Conservation (phyloP, 2,329 filamentous ascomycete genomes). For the Colletotrichum aenigma region DNA sequence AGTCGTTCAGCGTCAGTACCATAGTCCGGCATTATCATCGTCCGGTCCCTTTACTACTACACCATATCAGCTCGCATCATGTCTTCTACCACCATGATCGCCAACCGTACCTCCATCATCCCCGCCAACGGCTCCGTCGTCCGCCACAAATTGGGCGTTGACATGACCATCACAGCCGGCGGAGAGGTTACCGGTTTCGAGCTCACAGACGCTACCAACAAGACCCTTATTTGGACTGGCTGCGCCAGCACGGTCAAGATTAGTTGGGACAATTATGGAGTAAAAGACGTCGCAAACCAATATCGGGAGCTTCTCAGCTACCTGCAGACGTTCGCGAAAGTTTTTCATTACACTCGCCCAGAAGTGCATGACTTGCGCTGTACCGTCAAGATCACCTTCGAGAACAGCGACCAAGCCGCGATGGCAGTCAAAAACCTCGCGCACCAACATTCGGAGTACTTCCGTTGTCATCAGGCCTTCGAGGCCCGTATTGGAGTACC, state of each 20-base stretch:
- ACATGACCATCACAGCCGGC: background rate
- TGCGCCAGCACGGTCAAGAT: background rate
- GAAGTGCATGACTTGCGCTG: rapidly evolving
- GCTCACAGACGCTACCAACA: background rate
- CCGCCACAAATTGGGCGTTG: background rate
- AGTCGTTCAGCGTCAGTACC: too few relatives aligned
- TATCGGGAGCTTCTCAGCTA: rapidly evolving
- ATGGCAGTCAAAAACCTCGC: background rate
- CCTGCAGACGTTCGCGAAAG: rapidly evolving
- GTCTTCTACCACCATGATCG: background rate
- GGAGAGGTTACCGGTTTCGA: background rate
- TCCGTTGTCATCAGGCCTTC: background rate
- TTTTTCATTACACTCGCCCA: rapidly evolving
- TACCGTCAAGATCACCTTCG: background rate
- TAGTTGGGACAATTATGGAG: rapidly evolving
- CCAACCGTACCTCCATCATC: background rate
- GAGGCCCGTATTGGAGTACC: background rate
- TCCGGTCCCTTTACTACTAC: background rate
- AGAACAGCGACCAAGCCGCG: background rate
- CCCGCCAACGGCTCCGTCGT: background rate
- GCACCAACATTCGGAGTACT: rapidly evolving
- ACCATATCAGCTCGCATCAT: background rate
- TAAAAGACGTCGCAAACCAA: background rate
- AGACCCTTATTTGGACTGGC: background rate
- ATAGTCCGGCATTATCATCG: too few relatives aligned